Evolutionary conservation across 768 basidiomycete genomes (phyloP).

Genomic region (Trichaptum fuscoviolaceum): DNA sequence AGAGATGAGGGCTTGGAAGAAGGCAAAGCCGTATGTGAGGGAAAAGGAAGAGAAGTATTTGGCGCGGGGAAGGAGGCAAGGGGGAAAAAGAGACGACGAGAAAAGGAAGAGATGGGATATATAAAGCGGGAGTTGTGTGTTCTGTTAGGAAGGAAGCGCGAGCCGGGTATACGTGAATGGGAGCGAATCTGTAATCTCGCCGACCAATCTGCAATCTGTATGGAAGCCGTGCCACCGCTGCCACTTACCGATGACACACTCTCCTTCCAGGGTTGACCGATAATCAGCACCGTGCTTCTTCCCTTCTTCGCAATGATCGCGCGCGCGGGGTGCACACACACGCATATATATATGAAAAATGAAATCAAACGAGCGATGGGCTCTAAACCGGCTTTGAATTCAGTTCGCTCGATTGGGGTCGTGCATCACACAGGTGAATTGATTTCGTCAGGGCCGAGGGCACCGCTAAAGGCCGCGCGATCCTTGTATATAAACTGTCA

Average conservation of each 20-base stretch:
- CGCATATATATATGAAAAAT: not conserved
- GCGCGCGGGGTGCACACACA: not conserved
- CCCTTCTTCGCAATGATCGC: not conserved
- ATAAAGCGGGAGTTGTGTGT: slow-evolving; percentile 26
- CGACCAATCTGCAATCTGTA: slow-evolving; percentile 1
- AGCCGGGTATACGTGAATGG: not conserved
- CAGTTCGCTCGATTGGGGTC: not conserved
- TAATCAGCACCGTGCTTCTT: not conserved
- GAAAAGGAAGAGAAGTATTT: slow-evolving; percentile 14
- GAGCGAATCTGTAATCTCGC: not conserved
- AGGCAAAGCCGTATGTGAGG: slow-evolving; percentile 13
- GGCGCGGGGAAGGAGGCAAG: slow-evolving; percentile 28
- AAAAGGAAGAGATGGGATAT: slow-evolving; percentile 42
- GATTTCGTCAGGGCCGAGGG: not conserved
- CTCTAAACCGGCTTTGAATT: not conserved
- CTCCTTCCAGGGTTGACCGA: not conserved
- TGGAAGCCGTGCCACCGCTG: not conserved
- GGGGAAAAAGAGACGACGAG: slow-evolving; percentile 47
- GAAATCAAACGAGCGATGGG: not conserved
- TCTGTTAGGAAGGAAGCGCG: not conserved
- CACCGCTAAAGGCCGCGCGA: not conserved
- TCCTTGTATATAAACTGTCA: not conserved
- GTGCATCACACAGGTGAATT: too few relatives aligned
- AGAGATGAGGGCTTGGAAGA: too few relatives aligned
- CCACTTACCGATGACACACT: not conserved